These are phyloP conservation scores for Paecilomyces niveus DNA, from an alignment of 2,329 filamentous ascomycete genomes.

Conservation along the genomic window DNA sequence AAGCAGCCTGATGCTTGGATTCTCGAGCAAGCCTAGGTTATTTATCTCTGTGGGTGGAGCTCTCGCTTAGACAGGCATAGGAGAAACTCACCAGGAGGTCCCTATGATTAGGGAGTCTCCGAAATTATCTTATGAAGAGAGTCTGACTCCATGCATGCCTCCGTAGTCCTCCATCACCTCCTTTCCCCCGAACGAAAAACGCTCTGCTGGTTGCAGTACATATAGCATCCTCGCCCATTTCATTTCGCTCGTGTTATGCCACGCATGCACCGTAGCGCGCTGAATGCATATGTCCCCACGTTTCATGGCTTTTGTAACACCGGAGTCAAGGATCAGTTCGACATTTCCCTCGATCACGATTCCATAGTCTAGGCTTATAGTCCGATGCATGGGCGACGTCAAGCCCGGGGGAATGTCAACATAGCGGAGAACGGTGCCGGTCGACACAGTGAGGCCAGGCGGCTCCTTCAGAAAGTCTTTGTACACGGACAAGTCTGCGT, in stretches of 20 bases:
- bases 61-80: too few relatives aligned
- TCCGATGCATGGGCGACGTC: constrained; percentile 43
- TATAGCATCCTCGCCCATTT: too few relatives aligned
- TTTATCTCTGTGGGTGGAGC: too few relatives aligned
- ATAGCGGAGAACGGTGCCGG: constrained; percentile 31
- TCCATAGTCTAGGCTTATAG: constrained; percentile 46
- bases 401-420: constrained; percentile 40
- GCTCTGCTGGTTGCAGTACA: too few relatives aligned
- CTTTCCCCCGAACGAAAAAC: too few relatives aligned
- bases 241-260: too few relatives aligned
- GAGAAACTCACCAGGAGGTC: too few relatives aligned
- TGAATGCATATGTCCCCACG: constrained; percentile 48
- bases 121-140: too few relatives aligned
- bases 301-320: constrained; percentile 38
- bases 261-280: constrained; percentile 33
- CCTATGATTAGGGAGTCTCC: too few relatives aligned
- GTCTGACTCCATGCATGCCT: constrained; percentile 11
- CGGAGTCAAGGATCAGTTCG: constrained; percentile 43
- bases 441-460: constrained; percentile 44
- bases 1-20: too few relatives aligned
- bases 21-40: too few relatives aligned
- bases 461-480: constrained; percentile 35
- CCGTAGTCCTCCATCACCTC: constrained; percentile 9
- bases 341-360: constrained; percentile 46
- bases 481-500: constrained; percentile 43